Evolutionary conservation across 495 filamentous ascomycete genomes (phyloP), one percentile per base, ranked within the genome.

Genomic region (Penicillium coprophilum): DNA sequence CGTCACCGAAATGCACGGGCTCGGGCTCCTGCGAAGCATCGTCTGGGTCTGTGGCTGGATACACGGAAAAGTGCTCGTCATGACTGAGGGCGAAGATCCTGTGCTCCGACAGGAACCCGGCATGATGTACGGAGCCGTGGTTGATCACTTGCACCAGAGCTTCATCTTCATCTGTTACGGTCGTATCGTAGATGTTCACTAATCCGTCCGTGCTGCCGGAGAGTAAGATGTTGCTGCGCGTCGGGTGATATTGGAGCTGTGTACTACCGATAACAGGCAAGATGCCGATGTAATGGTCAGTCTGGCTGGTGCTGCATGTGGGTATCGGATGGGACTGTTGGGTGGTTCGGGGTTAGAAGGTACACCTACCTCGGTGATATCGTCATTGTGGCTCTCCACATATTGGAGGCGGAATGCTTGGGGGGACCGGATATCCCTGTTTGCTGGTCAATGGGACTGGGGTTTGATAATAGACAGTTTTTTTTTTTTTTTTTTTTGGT

Each of bases 161-260:
- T 20, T 96, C 91, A 65, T 97, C 91, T 65, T 95, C 91, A 63
- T 92, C 90, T 23, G 81, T 66, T 36, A 90, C 82, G 19, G 75
- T 78, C 13, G 82, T 86, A 67, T 97, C 85, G 73, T 88, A 95
- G 46, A 96, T 75, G 64, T 92, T 96, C 52, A 97, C 80, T 0
- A 97, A 82, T 13, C 89, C 89, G 75, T 98, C 94, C n/a, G 91
- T 96, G 50, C 89, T 92, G 56, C 91, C 91, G 30, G 90, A 92
- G 19, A 96, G 79, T 13, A 97, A 79, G 30, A 88, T 76, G 49
- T 81, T 74, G 32, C 82, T 79, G 31, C 72, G 71, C 36, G 70
- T 79, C 39, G 87, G 86, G 72, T 92, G 87, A 64, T 88, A 91
- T 71, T 85, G 81, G 11, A 95, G 79, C 81, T 88, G 70, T 55